These are phyloP conservation scores for Solanum chiquidenum DNA, from an alignment of 257 asterid genomes.

Conservation along the genomic window DNA sequence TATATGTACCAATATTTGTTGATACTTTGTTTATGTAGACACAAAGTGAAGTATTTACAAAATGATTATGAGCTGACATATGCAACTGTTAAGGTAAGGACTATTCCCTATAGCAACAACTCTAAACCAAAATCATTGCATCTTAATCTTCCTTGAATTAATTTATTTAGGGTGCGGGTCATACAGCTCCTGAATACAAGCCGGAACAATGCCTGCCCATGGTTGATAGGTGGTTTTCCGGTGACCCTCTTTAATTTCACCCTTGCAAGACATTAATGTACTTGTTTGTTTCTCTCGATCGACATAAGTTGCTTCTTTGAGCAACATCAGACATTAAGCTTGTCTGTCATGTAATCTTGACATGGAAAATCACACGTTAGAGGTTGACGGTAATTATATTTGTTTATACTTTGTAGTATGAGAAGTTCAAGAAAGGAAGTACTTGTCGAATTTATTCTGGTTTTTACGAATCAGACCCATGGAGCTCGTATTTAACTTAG, in stretches of 20 bases:
- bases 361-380: background rate
- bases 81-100: conserved; percentile 31
- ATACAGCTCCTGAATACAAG: conserved; percentile 5
- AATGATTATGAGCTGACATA: conserved; percentile 17
- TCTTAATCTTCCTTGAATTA: background rate
- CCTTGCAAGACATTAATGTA: background rate
- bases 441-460: background rate
- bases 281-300: background rate
- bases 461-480: background rate
- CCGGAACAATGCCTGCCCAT: conserved; percentile 1
- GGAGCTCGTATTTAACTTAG: background rate
- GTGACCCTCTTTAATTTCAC: background rate
- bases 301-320: background rate
- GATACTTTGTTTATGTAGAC: background rate
- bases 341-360: background rate
- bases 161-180: background rate
- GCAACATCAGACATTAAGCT: background rate
- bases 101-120: background rate
- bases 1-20: background rate
- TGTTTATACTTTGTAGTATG: background rate
- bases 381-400: background rate
- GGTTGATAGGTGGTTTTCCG: background rate
- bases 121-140: background rate
- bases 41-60: background rate
- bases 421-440: background rate